These are phyloP conservation scores for Cutaneotrichosporon mucoides DNA, from an alignment of 1,284 basidiomycete genomes.

Conservation along the genomic window DNA sequence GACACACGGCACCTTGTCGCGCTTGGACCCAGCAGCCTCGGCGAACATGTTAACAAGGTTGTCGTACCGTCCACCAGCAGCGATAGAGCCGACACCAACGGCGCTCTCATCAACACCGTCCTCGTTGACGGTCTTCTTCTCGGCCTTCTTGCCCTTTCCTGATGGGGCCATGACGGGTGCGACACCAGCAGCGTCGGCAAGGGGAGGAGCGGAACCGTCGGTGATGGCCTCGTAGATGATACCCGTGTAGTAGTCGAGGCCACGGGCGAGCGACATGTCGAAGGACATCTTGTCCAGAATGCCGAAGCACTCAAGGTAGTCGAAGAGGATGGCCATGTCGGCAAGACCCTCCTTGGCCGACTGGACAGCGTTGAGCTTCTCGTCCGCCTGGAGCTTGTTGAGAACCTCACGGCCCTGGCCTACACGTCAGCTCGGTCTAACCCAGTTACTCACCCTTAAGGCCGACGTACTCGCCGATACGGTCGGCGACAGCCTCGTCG, in stretches of 20 bases:
- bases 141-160: constrained; percentile 52
- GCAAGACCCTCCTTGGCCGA: constrained; percentile 76
- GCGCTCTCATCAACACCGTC: constrained; percentile 89
- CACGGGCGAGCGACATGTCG: constrained; percentile 91
- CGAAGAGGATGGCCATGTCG: constrained; percentile 89
- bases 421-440: constrained; percentile 12
- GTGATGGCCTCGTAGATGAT: constrained; percentile 97
- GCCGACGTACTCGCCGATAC: constrained; percentile 95
- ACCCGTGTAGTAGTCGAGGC: constrained; percentile 97
- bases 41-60: constrained; percentile 93
- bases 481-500: constrained; percentile 77
- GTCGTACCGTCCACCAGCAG: constrained; percentile 95
- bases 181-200: constrained; percentile 54
- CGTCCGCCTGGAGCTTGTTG: constrained; percentile 66
- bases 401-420: constrained; percentile 67
- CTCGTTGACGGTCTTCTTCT: constrained; percentile 57
- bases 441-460: constrained; percentile 64
- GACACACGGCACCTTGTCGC: constrained; percentile 73
- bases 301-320: constrained; percentile 69
- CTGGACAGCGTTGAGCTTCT: constrained; percentile 63
- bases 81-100: constrained; percentile 95
- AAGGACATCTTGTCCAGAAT: constrained; percentile 86
- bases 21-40: constrained; percentile 63
- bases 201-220: constrained; percentile 88
- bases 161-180: constrained; percentile 51